These are phyloP conservation scores for Neurospora sp. DNA, from an alignment of 495 filamentous ascomycete genomes.

Conservation along the genomic window DNA sequence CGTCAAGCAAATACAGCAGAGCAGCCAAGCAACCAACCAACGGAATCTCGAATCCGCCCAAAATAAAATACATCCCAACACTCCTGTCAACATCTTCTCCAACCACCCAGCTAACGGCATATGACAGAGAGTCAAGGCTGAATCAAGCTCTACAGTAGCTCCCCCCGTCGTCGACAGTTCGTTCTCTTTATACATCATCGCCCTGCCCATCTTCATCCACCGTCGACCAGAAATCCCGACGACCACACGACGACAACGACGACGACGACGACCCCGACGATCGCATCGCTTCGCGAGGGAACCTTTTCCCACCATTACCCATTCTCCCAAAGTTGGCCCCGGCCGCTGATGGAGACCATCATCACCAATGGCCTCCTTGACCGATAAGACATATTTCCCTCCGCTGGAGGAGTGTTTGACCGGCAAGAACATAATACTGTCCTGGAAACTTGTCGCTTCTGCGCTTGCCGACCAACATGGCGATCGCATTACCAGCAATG, in stretches of 20 bases:
- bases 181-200: background rate
- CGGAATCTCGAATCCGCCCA: background rate
- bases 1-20: slow-evolving; percentile 8
- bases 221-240: background rate
- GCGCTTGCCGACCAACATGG: slow-evolving; percentile 47
- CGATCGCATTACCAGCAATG: slow-evolving; percentile 36
- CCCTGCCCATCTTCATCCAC: background rate
- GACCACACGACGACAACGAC: background rate
- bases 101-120: background rate
- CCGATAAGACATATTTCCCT: slow-evolving; percentile 39
- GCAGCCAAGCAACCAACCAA: background rate
- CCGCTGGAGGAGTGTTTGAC: slow-evolving; percentile 38
- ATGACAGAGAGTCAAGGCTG: background rate
- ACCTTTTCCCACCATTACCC: background rate
- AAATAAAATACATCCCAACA: background rate
- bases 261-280: background rate
- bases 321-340: background rate
- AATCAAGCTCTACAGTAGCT: background rate
- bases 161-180: background rate
- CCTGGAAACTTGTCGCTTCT: slow-evolving; percentile 66
- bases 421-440: slow-evolving; percentile 35
- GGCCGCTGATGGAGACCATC: slow-evolving; percentile 30
- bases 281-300: background rate
- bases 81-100: background rate
- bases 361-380: slow-evolving; percentile 57